Evolutionary conservation across 2,329 filamentous ascomycete genomes (phyloP), one percentile per base, ranked within the genome.

Genomic region (Byssochlamys sp.): DNA sequence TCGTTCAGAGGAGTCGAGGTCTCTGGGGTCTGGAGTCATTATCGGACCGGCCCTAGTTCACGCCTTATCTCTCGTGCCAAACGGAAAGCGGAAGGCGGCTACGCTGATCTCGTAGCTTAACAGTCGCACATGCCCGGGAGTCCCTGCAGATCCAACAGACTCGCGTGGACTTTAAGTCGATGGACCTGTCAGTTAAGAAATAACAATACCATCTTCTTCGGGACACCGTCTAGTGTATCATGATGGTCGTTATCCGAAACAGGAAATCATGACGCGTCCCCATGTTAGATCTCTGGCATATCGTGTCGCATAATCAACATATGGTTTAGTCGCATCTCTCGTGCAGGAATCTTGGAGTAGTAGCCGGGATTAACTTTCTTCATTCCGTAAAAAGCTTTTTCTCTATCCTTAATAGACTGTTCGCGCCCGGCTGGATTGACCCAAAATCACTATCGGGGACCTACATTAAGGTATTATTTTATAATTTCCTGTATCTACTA

Each of bases 101-200:
- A 25, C 6, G 50, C 12, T 52, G 25, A 52, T 29, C 28, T 25
- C 10, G n/a, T 25, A 27, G 25, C 24, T 28, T 27, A 52, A 29
- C 52, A 26, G 5, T 29, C 12, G 10, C 24, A 49, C 19, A 14
- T 19, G 26, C 31, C 57, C 58, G 11, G 62, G 57, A 45, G 14
- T 45, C 35, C 12, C 39, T 45, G 39, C n/a, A 45, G n/a, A 45
- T 45, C 39, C 2, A 45, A 14, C 3, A 6, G 28, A 31, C 29
- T 31, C 11, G 29, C 29, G 14, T 19, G 39, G 4, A 19, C 19
- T 45, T n/a, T 9, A 45, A 19, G 39, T 45, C 12, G 14, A 45
- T 45, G 19, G n/a, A 45, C 19, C 5, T 24, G 14, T 4, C 39
- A 39, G 3, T 19, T 9, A 24, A 3, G 19, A 19, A 19, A 19